A percentile compares a stretch with the other conserved stretches of the same genome.
These are phyloP conservation scores for Arabidopsis arenosa DNA, from an alignment of 345 rosid species.

Conservation along the genomic window DNA sequence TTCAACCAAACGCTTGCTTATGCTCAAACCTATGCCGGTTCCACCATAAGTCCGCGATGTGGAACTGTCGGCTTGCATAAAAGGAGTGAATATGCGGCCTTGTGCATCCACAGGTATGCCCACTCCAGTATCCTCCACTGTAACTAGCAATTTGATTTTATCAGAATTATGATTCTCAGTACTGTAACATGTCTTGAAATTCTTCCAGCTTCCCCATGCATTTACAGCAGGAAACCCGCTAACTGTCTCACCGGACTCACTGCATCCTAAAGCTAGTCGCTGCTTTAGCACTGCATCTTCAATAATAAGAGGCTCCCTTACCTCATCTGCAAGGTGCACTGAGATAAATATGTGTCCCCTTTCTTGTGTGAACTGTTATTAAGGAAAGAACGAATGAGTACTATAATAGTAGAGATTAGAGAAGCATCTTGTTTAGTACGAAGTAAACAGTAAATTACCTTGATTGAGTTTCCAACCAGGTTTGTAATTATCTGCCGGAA, in stretches of 20 bases:
- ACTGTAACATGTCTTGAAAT: slow-evolving; percentile 50
- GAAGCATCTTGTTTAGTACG: slow-evolving; percentile 1
- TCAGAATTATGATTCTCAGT: slow-evolving; percentile 47
- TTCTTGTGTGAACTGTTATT: slow-evolving; percentile 76
- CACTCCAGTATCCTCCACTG: slow-evolving; percentile 93
- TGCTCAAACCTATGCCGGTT: slow-evolving; percentile 95
- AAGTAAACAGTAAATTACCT: slow-evolving; percentile 56
- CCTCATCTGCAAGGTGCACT: slow-evolving; percentile 79
- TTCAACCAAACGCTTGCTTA: slow-evolving; percentile 85
- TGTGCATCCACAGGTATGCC: slow-evolving; percentile 89
- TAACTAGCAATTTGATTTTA: slow-evolving; percentile 66
- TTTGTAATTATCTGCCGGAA: slow-evolving; percentile 89
- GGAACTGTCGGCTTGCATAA: slow-evolving; percentile 98
- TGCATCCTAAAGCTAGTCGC: slow-evolving; percentile 53
- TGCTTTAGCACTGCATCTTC: slow-evolving; percentile 64
- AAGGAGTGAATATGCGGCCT: slow-evolving; percentile 83
- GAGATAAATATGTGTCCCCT: slow-evolving; percentile 89
- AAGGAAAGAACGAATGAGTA: slow-evolving; percentile 17
- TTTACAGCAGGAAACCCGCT: slow-evolving; percentile 85
- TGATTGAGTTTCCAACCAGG: slow-evolving; percentile 94
- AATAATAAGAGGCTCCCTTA: slow-evolving; percentile 45
- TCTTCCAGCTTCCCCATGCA: slow-evolving; percentile 85
- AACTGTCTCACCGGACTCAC: slow-evolving; percentile 46
- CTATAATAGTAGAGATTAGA: not conserved
- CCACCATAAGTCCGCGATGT: slow-evolving; percentile 97